A percentile compares a stretch with the other conserved stretches of the same genome.
Evolutionary conservation across 306 rosid species (phyloP).

Genomic region (Malus sylvestris): DNA sequence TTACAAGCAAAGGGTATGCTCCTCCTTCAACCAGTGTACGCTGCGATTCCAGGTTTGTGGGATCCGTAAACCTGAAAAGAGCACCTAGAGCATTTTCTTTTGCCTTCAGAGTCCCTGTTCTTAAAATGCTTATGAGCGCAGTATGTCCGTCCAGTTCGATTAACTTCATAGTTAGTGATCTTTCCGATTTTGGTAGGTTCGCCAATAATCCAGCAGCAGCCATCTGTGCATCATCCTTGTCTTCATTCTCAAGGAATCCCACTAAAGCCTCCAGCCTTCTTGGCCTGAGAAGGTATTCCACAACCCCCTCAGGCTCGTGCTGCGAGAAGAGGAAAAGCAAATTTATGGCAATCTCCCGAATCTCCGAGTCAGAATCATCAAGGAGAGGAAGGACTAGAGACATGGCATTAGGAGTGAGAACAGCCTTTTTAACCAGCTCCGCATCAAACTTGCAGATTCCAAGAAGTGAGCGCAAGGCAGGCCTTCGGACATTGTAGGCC

Average conservation of each 20-base stretch:
- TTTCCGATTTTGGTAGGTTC: slow-evolving; percentile 70
- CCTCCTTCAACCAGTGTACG: slow-evolving; percentile 53
- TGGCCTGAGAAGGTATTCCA: slow-evolving; percentile 76
- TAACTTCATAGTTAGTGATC: slow-evolving; percentile 46
- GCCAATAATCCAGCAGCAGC: slow-evolving; percentile 85
- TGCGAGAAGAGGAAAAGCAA: slow-evolving; percentile 76
- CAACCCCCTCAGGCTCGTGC: slow-evolving; percentile 72
- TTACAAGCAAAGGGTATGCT: slow-evolving; percentile 62
- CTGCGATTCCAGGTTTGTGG: slow-evolving; percentile 55
- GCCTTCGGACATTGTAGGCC: slow-evolving; percentile 45
- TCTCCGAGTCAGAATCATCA: slow-evolving; percentile 63
- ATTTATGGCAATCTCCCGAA: slow-evolving; percentile 54
- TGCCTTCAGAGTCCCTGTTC: slow-evolving; percentile 56
- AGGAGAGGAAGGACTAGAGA: slow-evolving; percentile 65
- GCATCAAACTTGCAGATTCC: slow-evolving; percentile 73
- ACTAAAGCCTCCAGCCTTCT: slow-evolving; percentile 84
- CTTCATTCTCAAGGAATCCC: slow-evolving; percentile 62
- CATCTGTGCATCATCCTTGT: slow-evolving; percentile 56
- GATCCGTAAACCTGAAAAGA: slow-evolving; percentile 84
- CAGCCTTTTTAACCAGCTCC: slow-evolving; percentile 58
- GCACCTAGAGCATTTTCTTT: slow-evolving; percentile 86
- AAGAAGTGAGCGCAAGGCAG: slow-evolving; percentile 56
- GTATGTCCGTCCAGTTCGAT: slow-evolving; percentile 60
- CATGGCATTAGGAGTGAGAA: slow-evolving; percentile 59
- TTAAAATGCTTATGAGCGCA: slow-evolving; percentile 57